Evolutionary conservation across 176 grass and related monocot genomes (phyloP).

Genomic region (Thalia dealbata): DNA sequence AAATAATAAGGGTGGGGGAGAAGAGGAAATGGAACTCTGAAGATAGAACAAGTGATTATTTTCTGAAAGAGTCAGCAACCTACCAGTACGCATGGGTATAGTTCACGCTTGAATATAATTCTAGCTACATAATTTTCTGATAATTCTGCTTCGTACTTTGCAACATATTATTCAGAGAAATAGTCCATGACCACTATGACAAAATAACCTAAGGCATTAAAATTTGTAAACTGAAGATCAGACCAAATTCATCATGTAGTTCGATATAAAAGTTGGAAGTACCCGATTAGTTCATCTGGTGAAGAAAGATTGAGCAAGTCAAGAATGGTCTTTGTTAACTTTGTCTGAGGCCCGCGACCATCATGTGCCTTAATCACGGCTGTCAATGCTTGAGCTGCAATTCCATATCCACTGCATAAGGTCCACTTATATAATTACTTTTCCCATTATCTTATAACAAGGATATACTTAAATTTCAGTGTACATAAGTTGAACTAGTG

Average conservation of each 20-base stretch:
- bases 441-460: conserved; percentile 27
- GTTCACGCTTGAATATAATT: background rate
- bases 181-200: background rate
- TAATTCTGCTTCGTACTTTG: background rate
- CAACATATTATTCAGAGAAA: background rate
- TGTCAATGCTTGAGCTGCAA: conserved; percentile 95
- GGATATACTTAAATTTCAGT: background rate
- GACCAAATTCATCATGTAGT: conserved; percentile 7
- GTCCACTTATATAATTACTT: conserved; percentile 33
- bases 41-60: too few species aligned
- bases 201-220: background rate
- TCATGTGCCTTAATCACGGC: conserved; percentile 77
- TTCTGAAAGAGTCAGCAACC: too few species aligned
- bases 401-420: conserved; percentile 97
- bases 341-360: conserved; percentile 81
- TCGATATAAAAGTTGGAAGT: conserved; percentile 20
- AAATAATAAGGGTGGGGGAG: too few species aligned
- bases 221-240: background rate
- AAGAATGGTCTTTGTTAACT: conserved; percentile 60
- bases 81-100: too few species aligned
- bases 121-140: background rate
- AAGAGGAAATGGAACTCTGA: too few species aligned
- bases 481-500: background rate
- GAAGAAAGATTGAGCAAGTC: conserved; percentile 74
- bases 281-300: conserved; percentile 96